Evolutionary conservation across 2,329 filamentous ascomycete species (phyloP).

Genomic region (Tolypocladium amazonense): DNA sequence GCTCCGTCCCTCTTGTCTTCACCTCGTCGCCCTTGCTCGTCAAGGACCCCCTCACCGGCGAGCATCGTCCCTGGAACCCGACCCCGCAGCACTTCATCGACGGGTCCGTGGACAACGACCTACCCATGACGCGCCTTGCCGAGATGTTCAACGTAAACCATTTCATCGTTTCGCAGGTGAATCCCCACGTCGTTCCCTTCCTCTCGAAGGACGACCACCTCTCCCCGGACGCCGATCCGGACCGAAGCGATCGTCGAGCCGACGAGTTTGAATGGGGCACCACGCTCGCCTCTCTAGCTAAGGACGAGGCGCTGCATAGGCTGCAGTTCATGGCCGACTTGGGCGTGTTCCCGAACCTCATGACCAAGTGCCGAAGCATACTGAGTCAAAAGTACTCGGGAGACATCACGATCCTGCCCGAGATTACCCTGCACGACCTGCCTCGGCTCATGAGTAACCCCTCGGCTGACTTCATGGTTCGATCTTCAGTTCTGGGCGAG

Average conservation of each 20-base stretch:
- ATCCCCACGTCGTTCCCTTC: conserved; percentile 87
- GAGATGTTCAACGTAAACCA: conserved; percentile 99
- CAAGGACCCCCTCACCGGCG: conserved; percentile 73
- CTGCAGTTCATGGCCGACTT: conserved; percentile 73
- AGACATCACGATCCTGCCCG: conserved; percentile 87
- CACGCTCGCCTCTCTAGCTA: conserved; percentile 60
- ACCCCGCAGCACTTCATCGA: conserved; percentile 83
- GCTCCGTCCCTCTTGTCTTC: conserved; percentile 83
- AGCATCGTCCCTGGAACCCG: conserved; percentile 74
- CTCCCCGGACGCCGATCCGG: conserved; percentile 21
- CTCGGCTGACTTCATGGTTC: conserved; percentile 74
- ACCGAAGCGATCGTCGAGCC: conserved; percentile 11
- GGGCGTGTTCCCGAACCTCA: conserved; percentile 66
- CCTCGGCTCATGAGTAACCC: conserved; percentile 75
- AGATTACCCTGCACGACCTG: conserved; percentile 64
- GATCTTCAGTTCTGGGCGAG: conserved; percentile 68
- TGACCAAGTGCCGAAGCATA: conserved; percentile 70
- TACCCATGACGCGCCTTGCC: conserved; percentile 79
- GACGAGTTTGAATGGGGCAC: conserved; percentile 50
- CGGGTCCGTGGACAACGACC: conserved; percentile 86
- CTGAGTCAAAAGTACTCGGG: conserved; percentile 87
- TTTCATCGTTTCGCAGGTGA: conserved; percentile 95
- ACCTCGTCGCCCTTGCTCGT: conserved; percentile 67
- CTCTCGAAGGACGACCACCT: conserved; percentile 61
- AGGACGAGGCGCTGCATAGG: conserved; percentile 69